These are phyloP conservation scores for Puccinellia tenuiflora DNA, from an alignment of 176 grass and related monocot species.

Conservation along the genomic window DNA sequence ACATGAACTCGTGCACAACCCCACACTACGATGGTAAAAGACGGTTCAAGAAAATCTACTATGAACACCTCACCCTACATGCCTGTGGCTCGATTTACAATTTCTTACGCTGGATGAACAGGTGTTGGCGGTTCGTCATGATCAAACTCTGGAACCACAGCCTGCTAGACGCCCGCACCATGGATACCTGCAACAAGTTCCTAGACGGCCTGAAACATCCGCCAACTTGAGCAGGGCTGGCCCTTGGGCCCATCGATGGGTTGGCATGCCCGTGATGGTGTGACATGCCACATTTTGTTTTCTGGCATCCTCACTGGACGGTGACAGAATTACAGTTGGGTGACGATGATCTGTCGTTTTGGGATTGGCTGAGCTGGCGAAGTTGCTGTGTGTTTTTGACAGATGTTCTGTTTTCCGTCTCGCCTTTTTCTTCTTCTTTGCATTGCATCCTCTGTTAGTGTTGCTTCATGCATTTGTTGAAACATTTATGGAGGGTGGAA, in stretches of 20 bases:
- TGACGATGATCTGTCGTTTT: not conserved
- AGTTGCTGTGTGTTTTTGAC: not conserved
- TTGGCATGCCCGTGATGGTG: not conserved
- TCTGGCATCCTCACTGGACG: not conserved
- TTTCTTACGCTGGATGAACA: conserved; percentile 21
- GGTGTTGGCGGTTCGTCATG: conserved; percentile 63
- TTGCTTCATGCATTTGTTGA: not conserved
- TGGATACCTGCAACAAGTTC: conserved; percentile 67
- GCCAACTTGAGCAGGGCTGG: not conserved
- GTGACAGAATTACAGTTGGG: not conserved
- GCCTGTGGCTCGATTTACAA: not conserved
- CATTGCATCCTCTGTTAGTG: no score
- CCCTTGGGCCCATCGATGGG: not conserved
- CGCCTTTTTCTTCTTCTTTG: no score
- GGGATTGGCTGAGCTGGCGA: not conserved
- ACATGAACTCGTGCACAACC: conserved; percentile 31
- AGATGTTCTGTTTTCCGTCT: not conserved
- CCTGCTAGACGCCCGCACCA: conserved; percentile 57
- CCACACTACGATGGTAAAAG: conserved; percentile 48
- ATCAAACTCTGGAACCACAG: conserved; percentile 27
- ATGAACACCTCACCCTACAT: not conserved
- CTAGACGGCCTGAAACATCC: conserved; percentile 30
- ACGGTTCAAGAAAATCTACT: not conserved
- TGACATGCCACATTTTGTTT: not conserved
- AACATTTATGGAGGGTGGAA: not conserved